Base-by-base conservation (phyloP, 495 filamentous ascomycete species). In the Thozetella sp. region DNA sequence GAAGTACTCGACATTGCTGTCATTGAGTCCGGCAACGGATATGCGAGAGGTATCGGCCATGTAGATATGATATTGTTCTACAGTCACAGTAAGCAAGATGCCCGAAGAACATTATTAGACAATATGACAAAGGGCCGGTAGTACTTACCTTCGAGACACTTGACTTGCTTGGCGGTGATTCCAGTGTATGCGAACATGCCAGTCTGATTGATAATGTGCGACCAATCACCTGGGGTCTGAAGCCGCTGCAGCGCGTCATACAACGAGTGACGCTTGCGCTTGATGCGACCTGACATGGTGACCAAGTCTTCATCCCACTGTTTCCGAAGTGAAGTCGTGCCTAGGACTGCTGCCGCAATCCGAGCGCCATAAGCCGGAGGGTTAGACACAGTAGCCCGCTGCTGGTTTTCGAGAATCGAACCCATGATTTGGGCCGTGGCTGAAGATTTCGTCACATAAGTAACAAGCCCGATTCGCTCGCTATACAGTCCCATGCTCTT, bases 401-500 rank as follows among this genome's bases (percentile, higher is more conserved):
- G 6, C 11, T 15, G 4, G 11, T 48, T 10, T n/a, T 9, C 43
- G 4, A 48, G n/a, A 10, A 9, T 20, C 11, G 43, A 48, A 4
- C 3, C 43, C 11, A 20, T 15, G 12, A n/a, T n/a, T 48, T 11
- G 6, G 11, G 10, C 10, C 43, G 43, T 4, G 3, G 43, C 43
- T 10, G 43, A 13, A n/a, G 10, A 48, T 20, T 11, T 48, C 12
- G 43, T 20, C 6, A 48, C 43, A 11, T 15, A 4, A 11, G 30
- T 6, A 37, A 93, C 93, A 55, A 86, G 89, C n/a, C 91, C 91
- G 1, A 88, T 89, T 56, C 91, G 88, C 78, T 95, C 87, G 58
- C 90, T 90, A 72, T 95, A 95, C 22, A 95, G 81, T 57, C 91
- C 91, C 66, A 95, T 91, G 78, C 93, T 93, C 81, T 95, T 95